Evolutionary conservation across 176 grass and related monocot species (phyloP), one percentile per base, ranked within the genome.

Genomic region (Oryza australiensis): DNA sequence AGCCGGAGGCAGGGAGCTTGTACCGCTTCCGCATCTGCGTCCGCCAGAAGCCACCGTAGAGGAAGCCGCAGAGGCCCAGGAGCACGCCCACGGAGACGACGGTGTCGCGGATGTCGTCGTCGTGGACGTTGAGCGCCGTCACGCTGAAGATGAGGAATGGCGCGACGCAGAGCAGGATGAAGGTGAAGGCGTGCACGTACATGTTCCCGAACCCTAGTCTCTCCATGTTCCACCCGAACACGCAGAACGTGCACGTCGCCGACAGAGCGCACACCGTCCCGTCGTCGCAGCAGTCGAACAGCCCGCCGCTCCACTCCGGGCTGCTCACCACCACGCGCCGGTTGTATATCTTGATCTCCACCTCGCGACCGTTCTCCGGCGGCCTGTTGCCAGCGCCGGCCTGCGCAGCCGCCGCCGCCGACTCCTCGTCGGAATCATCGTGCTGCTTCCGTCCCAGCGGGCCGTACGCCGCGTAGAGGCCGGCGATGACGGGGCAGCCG

Each of bases 151-250:
- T 87, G 71, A 91, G 70, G 33, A 99, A 83, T 3, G 96, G 96
- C 23, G 89, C 93, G 2, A 93, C 20, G 46, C 64, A 82, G 24
- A 99, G 89, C 1, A 99, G 74, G 14, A 74, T 34, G 74, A 99
- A 99, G 76, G 96, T 99, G 77, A 75, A 86, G 74, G 94, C 82
- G 78, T 99, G 96, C 66, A 99, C 93, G 74, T 95, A 99, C 96
- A 95, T 99, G 87, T 99, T 99, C 34, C 96, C 96, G 78, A 99
- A 86, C n/a, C 96, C 96, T 23, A 99, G 93, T 49, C 96, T 83
- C 86, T 99, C 96, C 89, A 95, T 88, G 82, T 95, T 99, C 96
- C 96, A 99, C 23, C 96, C 93, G 72, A 95, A 95, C 7, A 99
- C 91, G 55, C 96, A 99, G 83, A 93, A 88, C 0, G 93, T 95